Conservation (phyloP, 2,329 filamentous ascomycete genomes). For the Pezizomycotina sp. region DNA sequence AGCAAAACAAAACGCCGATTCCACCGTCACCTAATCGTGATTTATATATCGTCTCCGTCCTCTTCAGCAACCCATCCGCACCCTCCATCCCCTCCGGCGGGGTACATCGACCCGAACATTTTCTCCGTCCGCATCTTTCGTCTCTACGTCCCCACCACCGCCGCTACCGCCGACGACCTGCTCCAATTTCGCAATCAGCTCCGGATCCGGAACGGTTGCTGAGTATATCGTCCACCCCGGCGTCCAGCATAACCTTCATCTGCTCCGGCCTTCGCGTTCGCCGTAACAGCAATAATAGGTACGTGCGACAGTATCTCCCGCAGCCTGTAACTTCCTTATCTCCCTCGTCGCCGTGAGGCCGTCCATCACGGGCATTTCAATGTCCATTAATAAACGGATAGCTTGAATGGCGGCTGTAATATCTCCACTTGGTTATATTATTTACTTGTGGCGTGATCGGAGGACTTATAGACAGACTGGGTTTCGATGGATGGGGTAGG, state of each 20-base stretch:
- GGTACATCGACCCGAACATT: too few relatives aligned
- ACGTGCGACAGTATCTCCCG: conserved; percentile 34
- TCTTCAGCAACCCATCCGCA: too few relatives aligned
- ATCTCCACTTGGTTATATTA: conserved; percentile 33
- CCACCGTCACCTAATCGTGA: too few relatives aligned
- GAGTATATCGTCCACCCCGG: conserved; percentile 44
- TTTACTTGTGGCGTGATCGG: conserved; percentile 6
- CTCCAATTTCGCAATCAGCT: conserved; percentile 51
- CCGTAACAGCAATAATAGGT: conserved; percentile 35
- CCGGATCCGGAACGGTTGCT: conserved; percentile 60
- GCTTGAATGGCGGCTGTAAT: conserved; percentile 38
- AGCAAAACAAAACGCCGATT: too few relatives aligned
- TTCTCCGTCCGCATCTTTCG: too few relatives aligned
- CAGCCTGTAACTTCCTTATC: conserved; percentile 51
- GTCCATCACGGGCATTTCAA: conserved; percentile 75
- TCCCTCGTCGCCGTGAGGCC: conserved; percentile 54
- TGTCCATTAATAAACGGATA: conserved; percentile 58
- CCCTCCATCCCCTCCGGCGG: too few relatives aligned
- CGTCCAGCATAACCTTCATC: conserved; percentile 18
- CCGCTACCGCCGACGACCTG: too few relatives aligned
- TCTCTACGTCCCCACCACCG: too few relatives aligned
- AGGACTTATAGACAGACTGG: too few relatives aligned
- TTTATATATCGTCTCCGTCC: too few relatives aligned
- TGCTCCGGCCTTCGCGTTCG: conserved; percentile 30
- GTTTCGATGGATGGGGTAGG: too few relatives aligned